Conservation (phyloP, 140 eudicot genomes). For the Senecio squalidus region DNA sequence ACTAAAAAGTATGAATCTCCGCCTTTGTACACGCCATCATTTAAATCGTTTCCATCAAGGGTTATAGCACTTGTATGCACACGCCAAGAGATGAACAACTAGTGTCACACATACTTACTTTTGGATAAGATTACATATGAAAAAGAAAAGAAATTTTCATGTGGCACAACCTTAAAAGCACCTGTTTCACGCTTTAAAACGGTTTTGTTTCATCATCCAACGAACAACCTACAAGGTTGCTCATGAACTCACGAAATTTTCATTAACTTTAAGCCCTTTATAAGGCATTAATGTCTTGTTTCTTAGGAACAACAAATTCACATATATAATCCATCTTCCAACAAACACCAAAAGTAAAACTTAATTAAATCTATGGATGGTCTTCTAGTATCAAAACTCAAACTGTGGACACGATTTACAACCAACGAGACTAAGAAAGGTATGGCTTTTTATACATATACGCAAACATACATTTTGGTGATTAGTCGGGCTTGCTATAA, state of each 20-base stretch:
- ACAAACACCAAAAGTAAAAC: background rate
- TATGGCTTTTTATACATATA: background rate
- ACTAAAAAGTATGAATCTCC: no score
- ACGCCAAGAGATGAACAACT: conserved; percentile 1
- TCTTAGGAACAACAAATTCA: background rate
- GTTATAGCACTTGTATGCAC: background rate
- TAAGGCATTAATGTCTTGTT: background rate
- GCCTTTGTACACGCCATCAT: no score
- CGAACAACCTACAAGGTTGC: conserved; percentile 4
- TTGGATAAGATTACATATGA: background rate
- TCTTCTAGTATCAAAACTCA: conserved; percentile 5
- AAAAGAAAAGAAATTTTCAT: background rate
- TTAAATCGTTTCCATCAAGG: no score
- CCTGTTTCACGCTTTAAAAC: conserved; percentile 4
- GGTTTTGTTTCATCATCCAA: conserved; percentile 6
- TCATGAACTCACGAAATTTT: background rate
- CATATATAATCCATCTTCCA: background rate
- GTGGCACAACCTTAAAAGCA: background rate
- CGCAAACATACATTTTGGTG: background rate
- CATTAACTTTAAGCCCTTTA: background rate
- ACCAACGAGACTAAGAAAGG: conserved; percentile 20
- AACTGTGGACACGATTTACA: conserved; percentile 29
- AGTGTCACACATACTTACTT: background rate
- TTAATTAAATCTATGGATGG: background rate
- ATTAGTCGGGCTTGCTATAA: background rate